Conservation (phyloP, 1,284 basidiomycete genomes). For the Naganishia liquefaciens region DNA sequence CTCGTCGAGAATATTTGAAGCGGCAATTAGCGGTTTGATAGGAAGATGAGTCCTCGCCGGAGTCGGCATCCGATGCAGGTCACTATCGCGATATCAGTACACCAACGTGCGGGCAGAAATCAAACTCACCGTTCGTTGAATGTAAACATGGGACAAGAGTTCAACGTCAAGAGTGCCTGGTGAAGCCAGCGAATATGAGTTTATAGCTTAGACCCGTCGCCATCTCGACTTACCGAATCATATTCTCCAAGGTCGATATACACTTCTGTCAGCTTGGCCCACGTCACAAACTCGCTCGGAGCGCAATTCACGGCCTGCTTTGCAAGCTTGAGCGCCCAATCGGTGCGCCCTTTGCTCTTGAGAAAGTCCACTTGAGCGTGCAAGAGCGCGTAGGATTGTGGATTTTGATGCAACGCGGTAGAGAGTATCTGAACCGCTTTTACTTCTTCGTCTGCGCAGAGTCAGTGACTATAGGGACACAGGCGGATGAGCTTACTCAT, state of each 20-base stretch:
- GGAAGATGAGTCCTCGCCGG: slow-evolving; percentile 84
- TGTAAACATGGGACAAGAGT: slow-evolving; percentile 99
- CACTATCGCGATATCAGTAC: slow-evolving; percentile 47
- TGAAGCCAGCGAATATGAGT: background rate
- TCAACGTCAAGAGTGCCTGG: slow-evolving; percentile 84
- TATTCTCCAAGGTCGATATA: slow-evolving; percentile 88
- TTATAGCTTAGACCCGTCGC: background rate
- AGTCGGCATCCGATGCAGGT: slow-evolving; percentile 82
- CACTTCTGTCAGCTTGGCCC: slow-evolving; percentile 95
- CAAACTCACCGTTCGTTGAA: slow-evolving; percentile 75
- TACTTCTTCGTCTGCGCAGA: slow-evolving; percentile 82
- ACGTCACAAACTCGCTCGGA: slow-evolving; percentile 95
- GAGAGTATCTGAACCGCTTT: slow-evolving; percentile 96
- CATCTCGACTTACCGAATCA: slow-evolving; percentile 62
- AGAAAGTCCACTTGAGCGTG: slow-evolving; percentile 95
- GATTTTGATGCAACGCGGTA: slow-evolving; percentile 75
- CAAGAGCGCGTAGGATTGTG: slow-evolving; percentile 89
- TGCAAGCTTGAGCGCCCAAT: slow-evolving; percentile 91
- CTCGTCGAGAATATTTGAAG: slow-evolving; percentile 63
- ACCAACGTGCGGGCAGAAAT: background rate
- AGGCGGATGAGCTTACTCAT: slow-evolving; percentile 72
- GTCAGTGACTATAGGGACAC: background rate
- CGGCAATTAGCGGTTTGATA: slow-evolving; percentile 78
- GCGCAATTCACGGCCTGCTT: slow-evolving; percentile 95
- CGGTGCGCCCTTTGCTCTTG: slow-evolving; percentile 70